These are phyloP conservation scores for Centaurea solstitialis DNA, from an alignment of 129 eudicot species.

Conservation along the genomic window DNA sequence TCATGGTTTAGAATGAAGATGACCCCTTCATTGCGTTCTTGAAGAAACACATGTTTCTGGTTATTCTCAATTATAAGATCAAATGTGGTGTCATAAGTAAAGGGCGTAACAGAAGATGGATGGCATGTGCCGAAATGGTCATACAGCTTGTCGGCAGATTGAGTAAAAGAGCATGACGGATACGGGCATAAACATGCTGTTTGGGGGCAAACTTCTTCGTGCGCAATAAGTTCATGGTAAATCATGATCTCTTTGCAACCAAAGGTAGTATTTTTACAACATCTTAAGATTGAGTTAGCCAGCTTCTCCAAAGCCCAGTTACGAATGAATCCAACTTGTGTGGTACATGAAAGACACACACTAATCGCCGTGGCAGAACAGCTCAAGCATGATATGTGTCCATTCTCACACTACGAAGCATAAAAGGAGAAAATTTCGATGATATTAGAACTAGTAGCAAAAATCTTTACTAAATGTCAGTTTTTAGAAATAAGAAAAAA, in stretches of 20 bases:
- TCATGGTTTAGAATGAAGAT: conserved; percentile 45
- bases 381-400: conserved; percentile 52
- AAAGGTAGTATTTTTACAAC: conserved; percentile 33
- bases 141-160: conserved; percentile 25
- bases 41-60: conserved; percentile 42
- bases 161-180: conserved; percentile 32
- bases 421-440: background rate
- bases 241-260: conserved; percentile 48
- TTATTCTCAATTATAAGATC: conserved; percentile 9
- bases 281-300: conserved; percentile 42
- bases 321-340: conserved; percentile 49
- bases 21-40: conserved; percentile 21
- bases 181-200: conserved; percentile 55
- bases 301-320: conserved; percentile 74
- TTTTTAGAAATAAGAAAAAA: too few relatives aligned
- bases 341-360: conserved; percentile 55
- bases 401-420: conserved; percentile 50
- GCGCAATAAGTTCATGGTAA: conserved; percentile 43
- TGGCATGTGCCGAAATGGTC: conserved; percentile 42
- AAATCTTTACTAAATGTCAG: too few relatives aligned
- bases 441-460: too few relatives aligned
- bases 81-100: conserved; percentile 20
- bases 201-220: conserved; percentile 40
- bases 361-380: conserved; percentile 41
- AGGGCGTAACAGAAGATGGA: conserved; percentile 5